Conservation (phyloP, 352 stramenopile species). For the Phytophthora litchii region DNA sequence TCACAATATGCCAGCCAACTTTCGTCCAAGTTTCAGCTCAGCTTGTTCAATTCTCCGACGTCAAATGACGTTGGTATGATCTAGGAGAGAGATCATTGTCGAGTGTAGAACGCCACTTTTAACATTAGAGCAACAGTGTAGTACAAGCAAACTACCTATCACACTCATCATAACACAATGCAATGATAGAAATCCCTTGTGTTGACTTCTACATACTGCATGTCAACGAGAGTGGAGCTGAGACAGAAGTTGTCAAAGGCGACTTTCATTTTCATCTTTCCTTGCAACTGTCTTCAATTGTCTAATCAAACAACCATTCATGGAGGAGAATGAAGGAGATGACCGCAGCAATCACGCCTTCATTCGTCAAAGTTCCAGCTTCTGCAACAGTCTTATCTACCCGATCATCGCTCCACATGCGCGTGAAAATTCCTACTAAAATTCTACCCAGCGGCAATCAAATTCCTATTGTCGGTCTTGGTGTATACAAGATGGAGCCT, state of each 20-base stretch:
- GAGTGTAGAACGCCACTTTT: too few species aligned
- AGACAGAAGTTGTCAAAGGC: too few species aligned
- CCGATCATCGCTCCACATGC: not conserved
- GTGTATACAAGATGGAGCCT: constrained; percentile 58
- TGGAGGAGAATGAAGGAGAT: too few species aligned
- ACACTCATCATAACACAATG: too few species aligned
- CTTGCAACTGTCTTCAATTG: too few species aligned
- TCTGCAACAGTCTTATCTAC: not conserved
- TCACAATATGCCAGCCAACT: constrained; percentile 18
- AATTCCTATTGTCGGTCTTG: constrained; percentile 55
- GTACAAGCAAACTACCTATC: too few species aligned
- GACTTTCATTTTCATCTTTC: too few species aligned
- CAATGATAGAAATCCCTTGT: too few species aligned
- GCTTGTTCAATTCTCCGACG: constrained; percentile 21
- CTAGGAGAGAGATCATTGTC: not conserved
- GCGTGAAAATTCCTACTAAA: constrained; percentile 32
- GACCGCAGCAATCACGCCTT: not conserved
- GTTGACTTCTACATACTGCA: too few species aligned
- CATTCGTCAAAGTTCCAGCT: constrained; percentile 18
- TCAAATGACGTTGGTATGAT: constrained; percentile 31
- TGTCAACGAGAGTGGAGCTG: too few species aligned
- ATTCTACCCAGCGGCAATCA: constrained; percentile 43
- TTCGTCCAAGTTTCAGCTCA: constrained; percentile 33
- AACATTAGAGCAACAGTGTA: too few species aligned
- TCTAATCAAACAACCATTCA: too few species aligned